Percentiles rank a stretch among this genome's conserved stretches.
Evolutionary conservation across 257 asterid species (phyloP).

Genomic region (Dorcoceras hygrometricum): DNA sequence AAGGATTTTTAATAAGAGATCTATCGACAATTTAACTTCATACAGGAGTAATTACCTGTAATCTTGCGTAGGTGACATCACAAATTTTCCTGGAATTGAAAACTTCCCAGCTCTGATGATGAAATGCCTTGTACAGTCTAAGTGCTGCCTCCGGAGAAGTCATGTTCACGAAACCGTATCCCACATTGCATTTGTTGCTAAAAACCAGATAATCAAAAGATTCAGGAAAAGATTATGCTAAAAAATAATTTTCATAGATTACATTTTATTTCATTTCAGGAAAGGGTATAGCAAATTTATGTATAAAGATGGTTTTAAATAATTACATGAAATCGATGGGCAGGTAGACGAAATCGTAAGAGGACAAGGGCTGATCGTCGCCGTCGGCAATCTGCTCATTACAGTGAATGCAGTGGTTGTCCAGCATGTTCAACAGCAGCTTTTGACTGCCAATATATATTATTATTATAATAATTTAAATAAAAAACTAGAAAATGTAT

Average conservation of each 20-base stretch:
- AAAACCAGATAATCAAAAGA: neutral
- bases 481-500: slow-evolving; percentile 18
- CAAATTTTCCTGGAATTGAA: slow-evolving; percentile 96
- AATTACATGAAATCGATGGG: slow-evolving; percentile 90
- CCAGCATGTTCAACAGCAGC: slow-evolving; percentile 94
- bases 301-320: neutral
- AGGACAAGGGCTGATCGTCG: slow-evolving; percentile 73
- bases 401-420: slow-evolving; percentile 96
- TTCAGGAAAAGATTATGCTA: neutral
- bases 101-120: slow-evolving; percentile 88
- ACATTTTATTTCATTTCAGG: neutral
- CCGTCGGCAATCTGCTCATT: slow-evolving; percentile 83
- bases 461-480: slow-evolving; percentile 11
- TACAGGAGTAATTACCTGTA: slow-evolving; percentile 51
- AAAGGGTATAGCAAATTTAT: neutral
- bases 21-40: no score
- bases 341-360: slow-evolving; percentile 93
- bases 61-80: slow-evolving; percentile 87
- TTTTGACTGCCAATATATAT: slow-evolving; percentile 74
- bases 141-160: slow-evolving; percentile 93
- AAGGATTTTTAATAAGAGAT: no score
- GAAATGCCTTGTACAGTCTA: slow-evolving; percentile 89
- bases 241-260: neutral
- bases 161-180: slow-evolving; percentile 99
- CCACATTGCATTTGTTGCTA: slow-evolving; percentile 93